These are phyloP conservation scores for Pseudocercospora fijiensis DNA, from an alignment of 2,329 filamentous ascomycete genomes.

Conservation along the genomic window DNA sequence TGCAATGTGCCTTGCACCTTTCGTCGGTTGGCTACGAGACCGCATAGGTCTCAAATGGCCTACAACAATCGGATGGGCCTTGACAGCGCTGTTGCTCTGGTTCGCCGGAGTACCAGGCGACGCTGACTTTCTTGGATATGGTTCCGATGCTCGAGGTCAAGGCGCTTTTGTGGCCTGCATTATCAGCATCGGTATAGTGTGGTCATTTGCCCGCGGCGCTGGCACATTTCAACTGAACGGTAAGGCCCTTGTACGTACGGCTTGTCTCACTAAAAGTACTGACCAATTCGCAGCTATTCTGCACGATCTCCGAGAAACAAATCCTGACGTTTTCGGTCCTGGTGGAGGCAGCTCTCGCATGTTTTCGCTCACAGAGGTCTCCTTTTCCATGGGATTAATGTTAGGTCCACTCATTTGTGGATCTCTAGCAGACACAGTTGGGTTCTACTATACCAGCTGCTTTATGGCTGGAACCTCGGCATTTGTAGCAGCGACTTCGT, in stretches of 20 bases:
- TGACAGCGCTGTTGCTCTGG: slow-evolving; percentile 22
- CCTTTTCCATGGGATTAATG: slow-evolving; percentile 21
- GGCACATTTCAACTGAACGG: slow-evolving; percentile 24
- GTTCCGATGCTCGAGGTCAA: slow-evolving; percentile 13
- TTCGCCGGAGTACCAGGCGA: slow-evolving; percentile 23
- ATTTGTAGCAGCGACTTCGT: slow-evolving; percentile 17
- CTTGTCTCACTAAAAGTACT: not conserved
- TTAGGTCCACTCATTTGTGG: slow-evolving; percentile 24
- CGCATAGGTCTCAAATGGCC: slow-evolving; percentile 23
- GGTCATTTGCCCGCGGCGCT: slow-evolving; percentile 19
- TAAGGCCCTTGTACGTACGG: not conserved
- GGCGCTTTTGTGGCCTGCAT: slow-evolving; percentile 21
- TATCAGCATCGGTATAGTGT: slow-evolving; percentile 18
- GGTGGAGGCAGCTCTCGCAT: slow-evolving; percentile 20
- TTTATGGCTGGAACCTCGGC: slow-evolving; percentile 12
- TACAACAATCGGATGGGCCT: slow-evolving; percentile 20
- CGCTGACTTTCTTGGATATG: slow-evolving; percentile 18
- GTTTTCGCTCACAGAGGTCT: slow-evolving; percentile 25
- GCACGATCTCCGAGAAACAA: slow-evolving; percentile 14
- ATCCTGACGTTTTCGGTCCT: slow-evolving; percentile 23
- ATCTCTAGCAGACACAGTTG: slow-evolving; percentile 17
- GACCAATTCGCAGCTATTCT: slow-evolving; percentile 12
- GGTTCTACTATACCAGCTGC: slow-evolving; percentile 22
- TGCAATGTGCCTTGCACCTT: slow-evolving; percentile 19
- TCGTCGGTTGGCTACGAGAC: slow-evolving; percentile 23